These are phyloP conservation scores for Cordyceps farinosa DNA, from an alignment of 2,329 filamentous ascomycete species.

Conservation along the genomic window DNA sequence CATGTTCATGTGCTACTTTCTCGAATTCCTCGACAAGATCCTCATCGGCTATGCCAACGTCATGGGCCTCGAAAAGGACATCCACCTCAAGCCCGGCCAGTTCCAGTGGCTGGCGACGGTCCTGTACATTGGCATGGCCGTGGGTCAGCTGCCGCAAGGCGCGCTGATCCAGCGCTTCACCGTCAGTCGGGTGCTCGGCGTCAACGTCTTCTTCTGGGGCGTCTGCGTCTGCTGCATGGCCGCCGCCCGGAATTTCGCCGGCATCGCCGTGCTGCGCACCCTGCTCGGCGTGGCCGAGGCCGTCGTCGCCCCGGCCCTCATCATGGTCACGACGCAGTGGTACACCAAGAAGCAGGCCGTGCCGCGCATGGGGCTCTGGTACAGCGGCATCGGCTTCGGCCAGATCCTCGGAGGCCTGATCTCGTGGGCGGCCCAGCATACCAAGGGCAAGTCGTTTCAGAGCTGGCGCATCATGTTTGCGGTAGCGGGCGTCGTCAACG, in stretches of 20 bases:
- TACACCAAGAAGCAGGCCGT: slow-evolving; percentile 44
- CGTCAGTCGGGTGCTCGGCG: slow-evolving; percentile 32
- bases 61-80: slow-evolving; percentile 28
- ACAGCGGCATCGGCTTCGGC: slow-evolving; percentile 25
- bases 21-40: slow-evolving; percentile 29
- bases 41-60: slow-evolving; percentile 30
- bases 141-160: slow-evolving; percentile 28
- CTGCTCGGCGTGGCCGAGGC: slow-evolving; percentile 47
- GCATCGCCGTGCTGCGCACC: slow-evolving; percentile 40
- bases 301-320: slow-evolving; percentile 47
- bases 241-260: slow-evolving; percentile 38
- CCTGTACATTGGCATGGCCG: slow-evolving; percentile 30
- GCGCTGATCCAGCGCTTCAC: slow-evolving; percentile 33
- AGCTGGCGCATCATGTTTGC: slow-evolving; percentile 54
- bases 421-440: slow-evolving; percentile 51
- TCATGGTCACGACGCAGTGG: slow-evolving; percentile 43
- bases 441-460: slow-evolving; percentile 29
- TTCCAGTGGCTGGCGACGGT: slow-evolving; percentile 31
- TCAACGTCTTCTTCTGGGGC: slow-evolving; percentile 35
- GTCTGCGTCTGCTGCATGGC: slow-evolving; percentile 42
- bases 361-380: slow-evolving; percentile 39
- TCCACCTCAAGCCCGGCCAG: slow-evolving; percentile 31
- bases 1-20: slow-evolving; percentile 28
- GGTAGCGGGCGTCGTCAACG: slow-evolving; percentile 44
- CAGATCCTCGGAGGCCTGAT: slow-evolving; percentile 43